Base-by-base conservation (phyloP, 1,284 basidiomycete species). In the Rhodotorula glutinis region DNA sequence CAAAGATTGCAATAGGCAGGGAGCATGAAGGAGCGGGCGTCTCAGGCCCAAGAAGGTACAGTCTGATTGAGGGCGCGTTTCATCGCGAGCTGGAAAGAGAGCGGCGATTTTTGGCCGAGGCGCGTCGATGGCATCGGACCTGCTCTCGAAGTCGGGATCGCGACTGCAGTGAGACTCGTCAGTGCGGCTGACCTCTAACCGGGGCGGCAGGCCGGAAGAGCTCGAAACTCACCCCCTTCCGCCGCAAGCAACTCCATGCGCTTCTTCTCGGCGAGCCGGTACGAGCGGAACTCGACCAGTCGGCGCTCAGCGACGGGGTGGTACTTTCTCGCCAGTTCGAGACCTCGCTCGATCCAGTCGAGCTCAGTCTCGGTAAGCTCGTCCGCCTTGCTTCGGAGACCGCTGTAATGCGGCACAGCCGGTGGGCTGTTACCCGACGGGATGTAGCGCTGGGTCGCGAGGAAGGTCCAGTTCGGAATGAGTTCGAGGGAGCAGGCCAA, bases 271-370 rank as follows among this genome's bases (percentile, higher is more conserved):
- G 38, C 57, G 13, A 29, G 49, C 40, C 66, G 40, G 33, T 53
- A 40, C 38, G 44, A 46, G 16, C 53, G 53, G 0, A 70, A 17
- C 58, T 66, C 61, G 29, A 47, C 55, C 23, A 70, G 27, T 30
- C 60, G 44, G 43, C 53, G n/a, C 46, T 70, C 68, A 16, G 62
- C 61, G 25, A 57, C 62, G 0, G 58, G 51, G 27, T 70, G 65
- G 27, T 61, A 63, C 33, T 38, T 25, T 25, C 21, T 13, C n/a
- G 62, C 65, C 16, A 40, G 38, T 38, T 58, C 49, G 33, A 70
- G 52, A 10, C 68, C 69, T 9, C 43, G 41, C 27, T 70, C 69
- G 62, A 70, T 64, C 62, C 62, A 70, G 49, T 67, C 62, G n/a
- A 70, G 65, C 51, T 70, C 69, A 13, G 43, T 55, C 25, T 44